phyloP scores from a whole-genome alignment of 176 grass and related monocot genomes.

The Oryza meyeriana region DNA sequence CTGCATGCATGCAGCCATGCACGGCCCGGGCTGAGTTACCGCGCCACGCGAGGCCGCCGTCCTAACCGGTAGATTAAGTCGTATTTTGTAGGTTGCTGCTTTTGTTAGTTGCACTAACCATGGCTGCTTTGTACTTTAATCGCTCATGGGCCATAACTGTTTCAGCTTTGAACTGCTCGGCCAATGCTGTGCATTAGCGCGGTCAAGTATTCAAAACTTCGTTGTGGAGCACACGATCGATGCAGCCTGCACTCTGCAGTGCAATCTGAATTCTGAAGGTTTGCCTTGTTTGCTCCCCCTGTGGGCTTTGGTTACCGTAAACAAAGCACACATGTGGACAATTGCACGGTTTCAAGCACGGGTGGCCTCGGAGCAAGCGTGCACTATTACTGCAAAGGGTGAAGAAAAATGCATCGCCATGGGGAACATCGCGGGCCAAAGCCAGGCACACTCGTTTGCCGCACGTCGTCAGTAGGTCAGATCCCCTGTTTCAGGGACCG shows the following conservation, averaged over 20 bases:
- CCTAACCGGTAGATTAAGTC: slow-evolving; percentile 19
- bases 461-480: background rate
- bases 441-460: background rate
- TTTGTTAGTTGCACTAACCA: slow-evolving; percentile 17
- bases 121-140: background rate
- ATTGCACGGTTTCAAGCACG: slow-evolving; percentile 30
- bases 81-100: background rate
- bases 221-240: background rate
- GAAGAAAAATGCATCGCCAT: background rate
- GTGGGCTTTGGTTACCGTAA: slow-evolving; percentile 4
- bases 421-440: background rate
- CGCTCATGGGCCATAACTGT: background rate
- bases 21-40: background rate
- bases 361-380: slow-evolving; percentile 14
- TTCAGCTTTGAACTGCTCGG: background rate
- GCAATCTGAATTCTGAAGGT: background rate
- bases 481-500: background rate
- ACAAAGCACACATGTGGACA: background rate
- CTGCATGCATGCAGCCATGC: background rate
- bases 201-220: slow-evolving; percentile 9
- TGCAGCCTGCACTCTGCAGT: background rate
- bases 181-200: background rate
- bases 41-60: slow-evolving; percentile 3
- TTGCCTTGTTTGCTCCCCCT: slow-evolving; percentile 1
- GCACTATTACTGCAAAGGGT: background rate